Evolutionary conservation across 2,329 filamentous ascomycete genomes (phyloP).

Genomic region (Cryphonectria naterciae): DNA sequence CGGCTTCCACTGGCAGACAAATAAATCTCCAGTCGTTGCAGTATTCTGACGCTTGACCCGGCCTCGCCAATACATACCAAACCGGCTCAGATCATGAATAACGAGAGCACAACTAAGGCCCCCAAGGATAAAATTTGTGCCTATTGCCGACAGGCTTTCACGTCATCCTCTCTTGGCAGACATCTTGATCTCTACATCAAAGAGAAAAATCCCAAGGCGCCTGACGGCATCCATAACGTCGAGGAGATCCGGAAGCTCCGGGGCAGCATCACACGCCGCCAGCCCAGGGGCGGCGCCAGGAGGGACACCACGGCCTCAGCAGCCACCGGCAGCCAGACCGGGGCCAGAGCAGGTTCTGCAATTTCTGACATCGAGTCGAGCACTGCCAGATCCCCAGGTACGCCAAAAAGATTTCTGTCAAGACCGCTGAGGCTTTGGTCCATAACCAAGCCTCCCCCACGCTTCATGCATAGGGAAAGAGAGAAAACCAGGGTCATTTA

Average conservation of each 20-base stretch:
- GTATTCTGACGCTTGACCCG: constrained; percentile 3
- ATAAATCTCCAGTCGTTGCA: neutral
- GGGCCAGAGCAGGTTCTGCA: constrained; percentile 44
- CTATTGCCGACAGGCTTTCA: constrained; percentile 88
- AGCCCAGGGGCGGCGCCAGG: constrained; percentile 70
- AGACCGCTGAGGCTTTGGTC: constrained; percentile 50
- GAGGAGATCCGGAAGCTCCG: constrained; percentile 85
- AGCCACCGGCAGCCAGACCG: constrained; percentile 55
- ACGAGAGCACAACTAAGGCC: constrained; percentile 52
- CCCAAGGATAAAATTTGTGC: constrained; percentile 86
- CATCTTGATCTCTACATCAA: constrained; percentile 95
- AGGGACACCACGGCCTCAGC: constrained; percentile 61
- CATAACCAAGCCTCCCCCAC: constrained; percentile 56
- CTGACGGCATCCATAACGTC: constrained; percentile 88
- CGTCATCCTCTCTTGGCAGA: constrained; percentile 88
- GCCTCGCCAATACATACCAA: constrained; percentile 30
- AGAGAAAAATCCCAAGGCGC: constrained; percentile 84
- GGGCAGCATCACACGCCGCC: constrained; percentile 82
- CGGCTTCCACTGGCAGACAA: constrained; percentile 10
- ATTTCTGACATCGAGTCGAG: constrained; percentile 45
- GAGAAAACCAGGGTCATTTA: constrained; percentile 69
- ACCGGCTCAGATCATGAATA: constrained; percentile 36
- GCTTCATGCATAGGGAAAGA: constrained; percentile 74
- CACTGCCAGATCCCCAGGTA: constrained; percentile 40
- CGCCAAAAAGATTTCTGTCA: constrained; percentile 47